phyloP scores from a whole-genome alignment of 352 stramenopile species.

The Globisporangium irregulare region DNA sequence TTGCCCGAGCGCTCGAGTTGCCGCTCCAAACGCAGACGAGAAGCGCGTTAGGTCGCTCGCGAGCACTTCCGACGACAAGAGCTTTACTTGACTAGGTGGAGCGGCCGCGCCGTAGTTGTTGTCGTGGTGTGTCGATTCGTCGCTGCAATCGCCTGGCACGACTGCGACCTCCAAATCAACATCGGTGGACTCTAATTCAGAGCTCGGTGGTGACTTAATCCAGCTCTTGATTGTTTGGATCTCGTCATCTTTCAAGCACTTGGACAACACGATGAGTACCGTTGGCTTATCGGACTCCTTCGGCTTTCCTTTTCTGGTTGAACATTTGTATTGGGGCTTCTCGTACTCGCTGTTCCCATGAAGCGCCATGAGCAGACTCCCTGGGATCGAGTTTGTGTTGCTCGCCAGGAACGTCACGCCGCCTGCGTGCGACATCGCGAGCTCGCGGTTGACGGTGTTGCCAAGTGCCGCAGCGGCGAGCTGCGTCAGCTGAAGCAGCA shows the following conservation, averaged over 20 bases:
- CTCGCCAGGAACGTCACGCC: constrained; percentile 24
- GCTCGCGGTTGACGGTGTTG: constrained; percentile 15
- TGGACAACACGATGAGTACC: constrained; percentile 54
- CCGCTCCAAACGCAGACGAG: constrained; percentile 1
- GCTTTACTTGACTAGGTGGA: too few relatives aligned
- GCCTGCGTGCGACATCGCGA: constrained; percentile 13
- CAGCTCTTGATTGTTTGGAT: constrained; percentile 30
- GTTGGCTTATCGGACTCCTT: not conserved
- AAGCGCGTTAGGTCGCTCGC: constrained; percentile 11
- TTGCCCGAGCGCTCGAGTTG: too few relatives aligned
- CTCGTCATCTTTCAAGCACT: constrained; percentile 40
- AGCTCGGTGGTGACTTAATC: too few relatives aligned
- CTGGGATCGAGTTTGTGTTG: constrained; percentile 11
- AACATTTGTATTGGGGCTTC: constrained; percentile 9
- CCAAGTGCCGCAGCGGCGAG: constrained; percentile 2
- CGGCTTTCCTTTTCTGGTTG: too few relatives aligned
- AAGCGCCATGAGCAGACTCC: constrained; percentile 12
- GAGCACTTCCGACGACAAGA: not conserved
- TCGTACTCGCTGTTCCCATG: not conserved
- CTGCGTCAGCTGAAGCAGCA: constrained; percentile 12
- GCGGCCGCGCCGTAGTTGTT: constrained; percentile 9
- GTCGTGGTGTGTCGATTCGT: not conserved
- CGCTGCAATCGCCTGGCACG: constrained; percentile 33
- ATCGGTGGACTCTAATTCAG: too few relatives aligned
- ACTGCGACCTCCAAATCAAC: not conserved